Percentiles rank a stretch among this genome's conserved stretches.
Evolutionary conservation across 768 basidiomycete species (phyloP).

Genomic region (Lentinula guzmanii): DNA sequence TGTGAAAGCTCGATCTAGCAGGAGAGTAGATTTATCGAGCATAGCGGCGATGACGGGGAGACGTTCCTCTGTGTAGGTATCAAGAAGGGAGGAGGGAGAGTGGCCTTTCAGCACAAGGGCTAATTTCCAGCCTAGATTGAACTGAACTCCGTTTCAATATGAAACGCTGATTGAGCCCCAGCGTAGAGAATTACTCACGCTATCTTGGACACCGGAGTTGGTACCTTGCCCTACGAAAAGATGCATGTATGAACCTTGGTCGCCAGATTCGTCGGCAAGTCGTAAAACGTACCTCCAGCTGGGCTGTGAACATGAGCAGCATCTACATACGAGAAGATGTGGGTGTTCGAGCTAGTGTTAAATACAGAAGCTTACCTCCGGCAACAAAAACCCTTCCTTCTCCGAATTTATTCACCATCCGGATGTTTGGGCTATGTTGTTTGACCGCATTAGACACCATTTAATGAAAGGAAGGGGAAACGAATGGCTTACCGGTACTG

Average conservation of each 20-base stretch:
- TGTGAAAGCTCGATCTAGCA: conserved; percentile 10
- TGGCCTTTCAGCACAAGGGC: conserved; percentile 17
- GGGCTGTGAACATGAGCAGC: conserved; percentile 37
- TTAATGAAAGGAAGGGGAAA: not conserved
- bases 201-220: conserved; percentile 27
- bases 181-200: conserved; percentile 11
- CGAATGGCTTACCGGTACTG: not conserved
- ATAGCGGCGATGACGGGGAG: conserved; percentile 23
- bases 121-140: conserved; percentile 26
- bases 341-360: not conserved
- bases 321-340: conserved; percentile 19
- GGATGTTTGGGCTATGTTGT: conserved; percentile 31
- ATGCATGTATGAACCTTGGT: not conserved
- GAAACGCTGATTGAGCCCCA: not conserved
- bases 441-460: not conserved
- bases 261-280: no score
- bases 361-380: conserved; percentile 27
- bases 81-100: conserved; percentile 15
- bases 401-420: conserved; percentile 36
- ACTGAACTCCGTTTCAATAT: not conserved
- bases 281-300: conserved; percentile 15
- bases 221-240: conserved; percentile 18
- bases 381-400: conserved; percentile 35
- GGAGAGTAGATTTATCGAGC: conserved; percentile 15
- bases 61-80: conserved; percentile 21